Base-by-base conservation (phyloP, 805 yeast species). In the Cephaloascus fragrans region DNA sequence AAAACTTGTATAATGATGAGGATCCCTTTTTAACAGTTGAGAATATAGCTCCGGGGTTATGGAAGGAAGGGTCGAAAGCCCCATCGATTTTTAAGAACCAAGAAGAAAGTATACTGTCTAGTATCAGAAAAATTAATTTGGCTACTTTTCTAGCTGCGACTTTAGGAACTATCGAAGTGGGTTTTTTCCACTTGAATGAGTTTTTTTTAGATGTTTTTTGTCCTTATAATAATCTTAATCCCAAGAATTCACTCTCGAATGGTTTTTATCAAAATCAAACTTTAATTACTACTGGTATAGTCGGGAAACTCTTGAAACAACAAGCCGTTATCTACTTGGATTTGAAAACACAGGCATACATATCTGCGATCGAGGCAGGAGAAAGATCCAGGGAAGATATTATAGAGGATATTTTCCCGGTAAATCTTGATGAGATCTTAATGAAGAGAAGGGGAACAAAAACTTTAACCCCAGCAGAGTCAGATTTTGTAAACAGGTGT, bases 271-370 rank as follows among this genome's bases (percentile, higher is more conserved):
- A 16, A 31, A 16, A 9, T 6, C 33, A 48, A 47, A 44, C 47
- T 35, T 29, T 40, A 4, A 46, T 54, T n/a, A 57, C 60, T 23
- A 69, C 69, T 6, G 70, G 61, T 35, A 57, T 52, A 32, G 64
- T 63, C 12, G 72, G 87, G 3, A 75, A 80, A 48, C 63, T 93
- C 33, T 62, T 87, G 42, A 88, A 88, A 55, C 75, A 83, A 8
- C 96, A 86, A 48, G 88, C 93, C 0, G 77, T 75, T 10, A 60
- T 93, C 37, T 87, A 71, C 48, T 65, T 93, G 32, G 97, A 93
- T 48, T 69, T 93, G 54, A 93, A 93, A 56, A 93, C 98, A 0
- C 98, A 93, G 58, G 96, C 96, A 0, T 93, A 78, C 53, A 88
- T 93, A 17, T 81, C 96, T 1, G 96, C 95, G 0, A 58, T 89